Conservation (phyloP, 2,329 filamentous ascomycete genomes). For the Aaosphaeria pasadenensis region DNA sequence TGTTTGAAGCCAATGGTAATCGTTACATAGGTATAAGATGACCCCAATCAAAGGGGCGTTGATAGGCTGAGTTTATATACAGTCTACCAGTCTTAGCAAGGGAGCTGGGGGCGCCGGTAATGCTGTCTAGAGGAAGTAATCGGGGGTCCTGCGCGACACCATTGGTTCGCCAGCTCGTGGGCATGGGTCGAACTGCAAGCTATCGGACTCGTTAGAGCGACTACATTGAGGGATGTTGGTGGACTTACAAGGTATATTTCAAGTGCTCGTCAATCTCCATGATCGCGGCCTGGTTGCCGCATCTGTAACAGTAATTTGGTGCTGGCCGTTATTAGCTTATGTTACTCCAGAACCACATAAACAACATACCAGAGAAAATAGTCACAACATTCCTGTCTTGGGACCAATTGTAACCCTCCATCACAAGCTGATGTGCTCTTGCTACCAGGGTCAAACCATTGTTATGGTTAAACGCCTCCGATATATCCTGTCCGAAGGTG, state of each 20-base stretch:
- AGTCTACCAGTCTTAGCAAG: constrained; percentile 12
- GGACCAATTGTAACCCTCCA: constrained; percentile 99
- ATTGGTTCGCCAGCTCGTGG: constrained; percentile 96
- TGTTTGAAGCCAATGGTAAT: too few relatives aligned
- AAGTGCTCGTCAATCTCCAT: constrained; percentile 99
- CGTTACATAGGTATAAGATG: too few relatives aligned
- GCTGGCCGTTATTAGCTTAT: constrained; percentile 32
- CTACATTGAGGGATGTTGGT: not conserved
- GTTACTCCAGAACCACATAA: not conserved
- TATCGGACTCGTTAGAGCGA: constrained; percentile 37
- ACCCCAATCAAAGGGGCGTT: not conserved
- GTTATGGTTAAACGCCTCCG: constrained; percentile 98
- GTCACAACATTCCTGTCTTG: constrained; percentile 98
- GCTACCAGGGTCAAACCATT: constrained; percentile 95
- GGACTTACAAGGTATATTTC: constrained; percentile 96
- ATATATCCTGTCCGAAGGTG: constrained; percentile 96
- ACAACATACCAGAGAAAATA: constrained; percentile 75
- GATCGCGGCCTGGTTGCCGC: constrained; percentile 98
- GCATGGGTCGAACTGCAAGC: constrained; percentile 98
- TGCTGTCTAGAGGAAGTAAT: constrained; percentile 86
- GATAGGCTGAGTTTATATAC: constrained; percentile 16
- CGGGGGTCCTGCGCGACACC: constrained; percentile 91
- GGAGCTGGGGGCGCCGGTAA: constrained; percentile 1
- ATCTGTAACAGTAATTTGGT: constrained; percentile 89
- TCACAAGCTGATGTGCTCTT: constrained; percentile 94